A percentile compares a stretch with the other conserved stretches of the same genome.
phyloP scores from a whole-genome alignment of 2,329 filamentous ascomycete genomes.

The Penicillium concentricum region DNA sequence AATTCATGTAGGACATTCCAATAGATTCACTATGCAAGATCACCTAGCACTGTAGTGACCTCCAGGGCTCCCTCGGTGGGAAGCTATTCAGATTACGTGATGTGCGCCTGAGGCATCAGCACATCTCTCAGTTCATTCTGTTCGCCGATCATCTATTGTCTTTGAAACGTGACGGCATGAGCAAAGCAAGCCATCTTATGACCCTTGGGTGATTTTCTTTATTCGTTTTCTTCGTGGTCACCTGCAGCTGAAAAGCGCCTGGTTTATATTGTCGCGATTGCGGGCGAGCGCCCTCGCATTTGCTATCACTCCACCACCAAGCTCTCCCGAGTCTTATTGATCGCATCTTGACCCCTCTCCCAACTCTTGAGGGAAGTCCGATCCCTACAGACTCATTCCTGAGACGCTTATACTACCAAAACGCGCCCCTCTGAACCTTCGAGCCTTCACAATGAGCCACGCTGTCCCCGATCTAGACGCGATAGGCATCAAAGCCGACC shows the following conservation, averaged over 20 bases:
- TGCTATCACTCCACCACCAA: constrained; percentile 10
- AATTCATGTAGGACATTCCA: not conserved
- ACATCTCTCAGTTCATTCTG: not conserved
- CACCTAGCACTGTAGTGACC: not conserved
- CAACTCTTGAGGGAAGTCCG: not conserved
- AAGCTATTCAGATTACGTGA: not conserved
- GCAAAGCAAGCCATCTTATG: not conserved
- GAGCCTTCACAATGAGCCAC: constrained; percentile 32
- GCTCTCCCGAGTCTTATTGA: constrained; percentile 10
- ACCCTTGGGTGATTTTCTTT: constrained; percentile 2
- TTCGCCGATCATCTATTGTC: constrained; percentile 15
- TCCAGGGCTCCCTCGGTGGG: no score
- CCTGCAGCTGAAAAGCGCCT: not conserved
- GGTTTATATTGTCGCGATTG: constrained; percentile 1
- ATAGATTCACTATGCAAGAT: not conserved
- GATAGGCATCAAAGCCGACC: constrained; percentile 62
- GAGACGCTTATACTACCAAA: not conserved
- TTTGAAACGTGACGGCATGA: constrained; percentile 8
- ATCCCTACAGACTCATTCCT: not conserved
- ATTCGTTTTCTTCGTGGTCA: not conserved
- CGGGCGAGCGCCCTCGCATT: constrained; percentile 4
- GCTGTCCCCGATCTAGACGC: constrained; percentile 44
- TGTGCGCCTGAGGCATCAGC: constrained; percentile 23
- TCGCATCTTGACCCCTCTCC: constrained; percentile 1
- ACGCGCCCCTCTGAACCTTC: not conserved